Evolutionary conservation across 495 filamentous ascomycete species (phyloP), one percentile per base, ranked within the genome.

Genomic region (Xylaria flabelliformis): DNA sequence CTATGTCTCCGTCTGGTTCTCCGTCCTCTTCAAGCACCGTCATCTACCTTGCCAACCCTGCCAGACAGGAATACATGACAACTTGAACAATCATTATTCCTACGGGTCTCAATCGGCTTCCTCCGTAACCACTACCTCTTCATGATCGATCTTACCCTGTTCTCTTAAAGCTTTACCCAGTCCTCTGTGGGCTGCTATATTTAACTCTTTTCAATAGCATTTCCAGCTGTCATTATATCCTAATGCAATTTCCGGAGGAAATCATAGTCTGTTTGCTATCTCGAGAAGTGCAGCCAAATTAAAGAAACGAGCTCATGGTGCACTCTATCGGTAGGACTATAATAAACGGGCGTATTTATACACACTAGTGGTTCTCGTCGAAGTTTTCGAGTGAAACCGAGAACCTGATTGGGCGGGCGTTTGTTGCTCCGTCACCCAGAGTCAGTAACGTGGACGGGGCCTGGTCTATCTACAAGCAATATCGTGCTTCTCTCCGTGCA

Each of bases 401-500:
- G 6, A 26, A 12, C 0, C 2, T 6, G n/a, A 26, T 34, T 21
- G n/a, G 7, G 61, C 58, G 39, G 39, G 9, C 7, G 44, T 46
- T 10, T 2, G 36, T 48, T 48, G 12, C 32, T 51, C 46, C 9
- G 32, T 48, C 19, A 21, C 36, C 12, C 17, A 39, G 17, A 19
- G 29, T n/a, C 42, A 29, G 42, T 39, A 44, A 64, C 32, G 24
- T 61, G 51, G 17, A 17, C 21, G 34, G 4, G 13, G 15, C 39
- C 12, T 17, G 12, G 48, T 50, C 2, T 48, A 15, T 63, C 17
- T 62, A 24, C 12, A 8, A 46, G 34, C 39, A 19, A 34, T 42
- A 12, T 50, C 44, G 62, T 48, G 26, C 39, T 63, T 48, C 12
- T 19, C n/a, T 59, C 62, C 36, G 56, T 69, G 75, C 75, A 69